Base-by-base conservation (phyloP, 352 stramenopile genomes). In the Globisporangium barbulae region DNA sequence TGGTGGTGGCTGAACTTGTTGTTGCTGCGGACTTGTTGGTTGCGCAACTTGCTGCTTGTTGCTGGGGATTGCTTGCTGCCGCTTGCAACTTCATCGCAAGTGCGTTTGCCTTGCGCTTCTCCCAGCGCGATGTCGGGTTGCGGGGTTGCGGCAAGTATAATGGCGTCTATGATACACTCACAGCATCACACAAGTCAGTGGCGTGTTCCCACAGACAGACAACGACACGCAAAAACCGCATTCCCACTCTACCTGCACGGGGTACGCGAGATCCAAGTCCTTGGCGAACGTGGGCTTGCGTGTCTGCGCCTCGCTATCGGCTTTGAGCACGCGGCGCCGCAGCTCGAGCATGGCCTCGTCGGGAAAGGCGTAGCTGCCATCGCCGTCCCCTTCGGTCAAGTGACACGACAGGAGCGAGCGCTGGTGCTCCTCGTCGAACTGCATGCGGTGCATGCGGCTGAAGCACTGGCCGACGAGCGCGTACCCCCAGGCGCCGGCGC, bases 371-470 rank as follows among this genome's bases (percentile, higher is more conserved):
- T 74, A 72, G 55, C 76, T 72, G 30, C 84, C 74, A 9, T 45
- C 52, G 2, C 31, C 52, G 1, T 22, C 50, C 8, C 35, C 50
- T 4, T 82, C 73, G 3, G 71, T 73, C 41, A 65, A 68, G 64
- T 81, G 71, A 59, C 72, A 81, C 53, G 78, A 88, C 5, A 90
- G 75, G 39, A 92, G 67, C 59, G 83, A 82, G 21, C 81, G 75
- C 67, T 89, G 74, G 53, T 90, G 79, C 66, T 92, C 83, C 47
- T 89, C 74, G 54, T 88, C 76, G 63, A 92, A 92, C 63, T 92
- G 81, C 39, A 67, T 52, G 15, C 78, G 81, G 1, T 75, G 74
- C 59, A 86, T 47, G 15, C 74, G 69, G 54, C 74, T 79, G 56
- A 92, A 87, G 63, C 83, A 92, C 50, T 86, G 76, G 22, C 62